These are phyloP conservation scores for Penicillium sp. DNA, from an alignment of 2,329 filamentous ascomycete genomes.

Conservation along the genomic window DNA sequence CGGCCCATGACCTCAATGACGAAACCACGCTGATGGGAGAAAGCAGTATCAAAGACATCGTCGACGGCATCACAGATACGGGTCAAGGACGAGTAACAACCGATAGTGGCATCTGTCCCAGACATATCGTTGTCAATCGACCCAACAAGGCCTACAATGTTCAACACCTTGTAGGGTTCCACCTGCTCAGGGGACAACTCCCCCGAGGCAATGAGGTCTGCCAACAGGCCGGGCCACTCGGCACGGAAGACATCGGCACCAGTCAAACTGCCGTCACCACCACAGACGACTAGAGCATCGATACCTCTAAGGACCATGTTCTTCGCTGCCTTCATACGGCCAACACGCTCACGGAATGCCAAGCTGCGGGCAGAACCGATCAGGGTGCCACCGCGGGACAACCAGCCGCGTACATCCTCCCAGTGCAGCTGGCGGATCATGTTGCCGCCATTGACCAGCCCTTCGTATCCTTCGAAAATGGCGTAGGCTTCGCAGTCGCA, in stretches of 20 bases:
- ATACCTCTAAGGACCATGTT: conserved; percentile 93
- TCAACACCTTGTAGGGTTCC: conserved; percentile 77
- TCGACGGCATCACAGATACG: conserved; percentile 96
- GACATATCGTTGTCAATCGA: conserved; percentile 99
- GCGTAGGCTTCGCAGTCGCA: conserved; percentile 76
- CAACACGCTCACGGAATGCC: conserved; percentile 84
- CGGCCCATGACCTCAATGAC: conserved; percentile 98
- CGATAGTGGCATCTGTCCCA: conserved; percentile 94
- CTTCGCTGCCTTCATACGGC: conserved; percentile 81
- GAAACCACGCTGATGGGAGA: conserved; percentile 93
- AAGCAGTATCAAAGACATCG: conserved; percentile 87
- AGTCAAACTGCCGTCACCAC: conserved; percentile 92
- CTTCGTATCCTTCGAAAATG: conserved; percentile 93
- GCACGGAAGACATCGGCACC: conserved; percentile 89
- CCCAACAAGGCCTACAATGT: conserved; percentile 93
- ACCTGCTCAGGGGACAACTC: conserved; percentile 70
- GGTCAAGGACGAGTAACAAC: conserved; percentile 88
- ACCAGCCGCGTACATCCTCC: conserved; percentile 91
- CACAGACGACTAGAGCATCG: conserved; percentile 93
- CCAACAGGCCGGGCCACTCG: conserved; percentile 85
- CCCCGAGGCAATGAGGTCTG: conserved; percentile 74
- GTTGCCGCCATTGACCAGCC: conserved; percentile 82
- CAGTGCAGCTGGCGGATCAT: conserved; percentile 85
- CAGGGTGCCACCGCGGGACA: conserved; percentile 89
- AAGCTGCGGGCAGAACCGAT: conserved; percentile 94